These are phyloP conservation scores for Wolfiporia cocos DNA, from an alignment of 1,284 basidiomycete genomes.

Conservation along the genomic window DNA sequence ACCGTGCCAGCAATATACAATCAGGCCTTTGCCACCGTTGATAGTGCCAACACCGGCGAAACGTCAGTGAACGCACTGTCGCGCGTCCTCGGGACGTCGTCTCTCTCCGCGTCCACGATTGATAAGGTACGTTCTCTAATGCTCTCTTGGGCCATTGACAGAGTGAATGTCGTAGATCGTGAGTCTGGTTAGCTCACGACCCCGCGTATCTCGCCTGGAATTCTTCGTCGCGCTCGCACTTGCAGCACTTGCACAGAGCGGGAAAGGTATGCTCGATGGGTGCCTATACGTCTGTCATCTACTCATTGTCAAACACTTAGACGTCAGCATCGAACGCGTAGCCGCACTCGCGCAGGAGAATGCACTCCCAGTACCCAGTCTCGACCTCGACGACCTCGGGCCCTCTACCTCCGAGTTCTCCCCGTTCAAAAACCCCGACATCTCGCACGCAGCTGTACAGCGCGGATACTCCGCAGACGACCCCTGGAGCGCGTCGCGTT, in stretches of 20 bases:
- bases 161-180: constrained; percentile 53
- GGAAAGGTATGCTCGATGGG: constrained; percentile 47
- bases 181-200: constrained; percentile 70
- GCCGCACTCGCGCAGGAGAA: constrained; percentile 67
- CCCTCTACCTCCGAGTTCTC: constrained; percentile 41
- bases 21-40: constrained; percentile 65
- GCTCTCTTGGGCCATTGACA: not conserved
- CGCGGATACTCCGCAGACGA: constrained; percentile 56
- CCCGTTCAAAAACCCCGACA: constrained; percentile 28
- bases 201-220: constrained; percentile 77
- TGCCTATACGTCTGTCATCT: too few relatives aligned
- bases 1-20: constrained; percentile 77
- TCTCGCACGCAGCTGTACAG: constrained; percentile 32
- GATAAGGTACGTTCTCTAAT: constrained; percentile 54
- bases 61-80: constrained; percentile 78
- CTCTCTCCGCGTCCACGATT: constrained; percentile 72
- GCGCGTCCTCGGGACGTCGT: constrained; percentile 69
- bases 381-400: constrained; percentile 56
- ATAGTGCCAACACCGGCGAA: constrained; percentile 61
- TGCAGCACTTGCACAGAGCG: constrained; percentile 78
- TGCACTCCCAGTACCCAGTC: constrained; percentile 59
- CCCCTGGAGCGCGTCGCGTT: constrained; percentile 55
- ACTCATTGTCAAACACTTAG: constrained; percentile 29
- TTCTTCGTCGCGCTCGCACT: constrained; percentile 86
- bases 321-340: constrained; percentile 78